Evolutionary conservation across 176 grass and related monocot species (phyloP).

Genomic region (Panicum miliaceum): DNA sequence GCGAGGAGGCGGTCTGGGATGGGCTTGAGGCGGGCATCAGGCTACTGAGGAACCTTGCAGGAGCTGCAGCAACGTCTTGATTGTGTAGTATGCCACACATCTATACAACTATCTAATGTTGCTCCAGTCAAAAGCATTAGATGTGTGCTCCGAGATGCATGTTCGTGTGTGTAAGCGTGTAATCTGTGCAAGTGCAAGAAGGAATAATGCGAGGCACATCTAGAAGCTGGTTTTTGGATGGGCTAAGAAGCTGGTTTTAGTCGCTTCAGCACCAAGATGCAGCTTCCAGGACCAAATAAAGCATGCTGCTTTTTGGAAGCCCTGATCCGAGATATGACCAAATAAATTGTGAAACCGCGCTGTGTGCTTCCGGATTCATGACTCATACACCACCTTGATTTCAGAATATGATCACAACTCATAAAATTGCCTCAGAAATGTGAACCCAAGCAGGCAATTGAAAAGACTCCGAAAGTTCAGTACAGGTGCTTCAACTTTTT

Average conservation of each 20-base stretch:
- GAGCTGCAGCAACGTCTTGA: conserved; percentile 4
- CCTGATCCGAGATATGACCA: background rate
- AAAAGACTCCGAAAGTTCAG: background rate
- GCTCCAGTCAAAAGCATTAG: background rate
- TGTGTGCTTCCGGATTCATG: background rate
- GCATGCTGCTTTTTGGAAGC: background rate
- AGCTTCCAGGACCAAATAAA: background rate
- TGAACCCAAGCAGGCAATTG: background rate
- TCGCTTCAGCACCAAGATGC: background rate
- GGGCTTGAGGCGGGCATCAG: background rate
- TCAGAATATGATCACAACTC: background rate
- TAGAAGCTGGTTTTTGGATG: background rate
- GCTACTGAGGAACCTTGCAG: conserved; percentile 6
- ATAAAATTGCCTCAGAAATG: background rate
- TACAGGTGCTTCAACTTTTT: background rate
- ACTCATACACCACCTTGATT: no score
- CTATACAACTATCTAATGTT: background rate
- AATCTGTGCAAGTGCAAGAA: background rate
- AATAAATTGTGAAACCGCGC: background rate
- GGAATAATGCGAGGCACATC: background rate
- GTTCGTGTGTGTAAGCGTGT: background rate
- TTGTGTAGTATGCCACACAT: background rate
- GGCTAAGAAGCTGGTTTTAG: background rate
- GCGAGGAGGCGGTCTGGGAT: background rate
- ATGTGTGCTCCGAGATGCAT: background rate